Evolutionary conservation across 352 stramenopile genomes (phyloP).

Genomic region (Phytophthora europaea): DNA sequence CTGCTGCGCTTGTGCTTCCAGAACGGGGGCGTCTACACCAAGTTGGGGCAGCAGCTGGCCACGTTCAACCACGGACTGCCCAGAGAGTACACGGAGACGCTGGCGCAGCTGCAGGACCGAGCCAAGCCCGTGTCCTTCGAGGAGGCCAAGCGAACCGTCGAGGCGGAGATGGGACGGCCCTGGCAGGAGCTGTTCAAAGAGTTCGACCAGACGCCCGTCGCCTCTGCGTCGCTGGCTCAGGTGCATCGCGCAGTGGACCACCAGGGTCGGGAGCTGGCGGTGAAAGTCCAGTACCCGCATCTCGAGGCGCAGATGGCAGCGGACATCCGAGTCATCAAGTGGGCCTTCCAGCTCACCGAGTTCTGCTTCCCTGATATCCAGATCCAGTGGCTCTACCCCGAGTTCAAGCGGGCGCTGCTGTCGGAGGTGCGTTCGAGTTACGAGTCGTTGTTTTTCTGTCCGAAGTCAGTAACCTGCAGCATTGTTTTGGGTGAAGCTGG

Average conservation of each 20-base stretch:
- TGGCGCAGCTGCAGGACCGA: conserved; percentile 94
- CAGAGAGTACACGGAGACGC: conserved; percentile 93
- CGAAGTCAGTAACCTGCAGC: too few relatives aligned
- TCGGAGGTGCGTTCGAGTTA: conserved; percentile 58
- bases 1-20: conserved; percentile 92
- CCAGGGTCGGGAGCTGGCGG: conserved; percentile 90
- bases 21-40: conserved; percentile 98
- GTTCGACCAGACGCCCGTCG: conserved; percentile 95
- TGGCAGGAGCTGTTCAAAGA: conserved; percentile 90
- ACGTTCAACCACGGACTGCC: conserved; percentile 98
- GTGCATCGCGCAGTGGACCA: conserved; percentile 95
- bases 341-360: conserved; percentile 65
- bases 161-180: conserved; percentile 67
- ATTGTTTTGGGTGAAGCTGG: conserved; percentile 49
- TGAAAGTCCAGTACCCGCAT: conserved; percentile 97
- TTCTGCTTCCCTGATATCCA: conserved; percentile 94
- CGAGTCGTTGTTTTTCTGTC: not conserved
- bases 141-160: conserved; percentile 55
- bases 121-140: conserved; percentile 82
- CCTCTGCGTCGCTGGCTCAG: conserved; percentile 96
- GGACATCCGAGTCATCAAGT: conserved; percentile 82
- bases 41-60: conserved; percentile 97
- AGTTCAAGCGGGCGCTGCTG: conserved; percentile 90
- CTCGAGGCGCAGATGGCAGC: conserved; percentile 83
- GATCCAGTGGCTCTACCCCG: conserved; percentile 95